Conservation (phyloP, 805 yeast genomes). For the Starmerella potacharoeniae region DNA sequence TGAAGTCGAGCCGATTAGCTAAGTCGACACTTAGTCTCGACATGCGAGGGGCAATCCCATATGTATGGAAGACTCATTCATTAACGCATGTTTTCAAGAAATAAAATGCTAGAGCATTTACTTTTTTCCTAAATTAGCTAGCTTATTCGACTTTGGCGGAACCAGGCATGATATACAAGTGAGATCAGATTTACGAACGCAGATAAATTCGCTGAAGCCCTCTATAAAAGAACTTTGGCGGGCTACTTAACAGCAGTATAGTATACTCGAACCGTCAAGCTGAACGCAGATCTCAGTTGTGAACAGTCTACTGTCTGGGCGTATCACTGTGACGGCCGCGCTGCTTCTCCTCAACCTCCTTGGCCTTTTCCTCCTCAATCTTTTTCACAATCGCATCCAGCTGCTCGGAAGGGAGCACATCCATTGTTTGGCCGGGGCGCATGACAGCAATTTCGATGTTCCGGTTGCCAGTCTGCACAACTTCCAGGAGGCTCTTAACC, state of each 20-base stretch:
- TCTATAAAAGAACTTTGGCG: too few relatives aligned
- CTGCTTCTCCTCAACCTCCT: constrained; percentile 40
- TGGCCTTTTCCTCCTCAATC: constrained; percentile 79
- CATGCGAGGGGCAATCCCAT: too few relatives aligned
- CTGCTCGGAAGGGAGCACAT: constrained; percentile 52
- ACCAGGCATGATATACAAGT: too few relatives aligned
- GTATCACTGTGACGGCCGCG: constrained; percentile 34
- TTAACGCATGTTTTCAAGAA: too few relatives aligned
- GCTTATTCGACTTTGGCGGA: too few relatives aligned
- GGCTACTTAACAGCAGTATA: too few relatives aligned
- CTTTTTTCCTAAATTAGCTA: too few relatives aligned
- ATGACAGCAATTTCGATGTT: constrained; percentile 88
- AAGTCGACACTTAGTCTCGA: background rate
- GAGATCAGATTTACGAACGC: too few relatives aligned
- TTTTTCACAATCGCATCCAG: constrained; percentile 64
- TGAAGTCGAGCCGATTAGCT: constrained; percentile 1
- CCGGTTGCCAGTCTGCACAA: constrained; percentile 95
- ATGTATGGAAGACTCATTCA: too few relatives aligned
- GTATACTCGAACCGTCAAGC: too few relatives aligned
- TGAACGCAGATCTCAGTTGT: background rate
- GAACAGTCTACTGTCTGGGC: background rate
- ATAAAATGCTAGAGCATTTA: too few relatives aligned
- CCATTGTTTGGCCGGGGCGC: constrained; percentile 54
- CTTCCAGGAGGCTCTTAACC: constrained; percentile 79
- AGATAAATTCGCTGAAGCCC: too few relatives aligned